Conservation (phyloP, 129 eudicot species). For the Daucus carota region DH1_v3.0 NC_030383.2:40235501-40236000, state of each 20-base stretch:
- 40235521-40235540: slow-evolving; percentile 70
- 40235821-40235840: slow-evolving; percentile 73
- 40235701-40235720: slow-evolving; percentile 66
- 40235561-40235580: slow-evolving; percentile 81
- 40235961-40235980: slow-evolving; percentile 84
- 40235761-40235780: slow-evolving; percentile 86
- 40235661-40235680: slow-evolving; percentile 87
- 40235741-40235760: slow-evolving; percentile 88
- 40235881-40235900: slow-evolving; percentile 34
- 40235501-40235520: slow-evolving; percentile 82
- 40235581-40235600: slow-evolving; percentile 96
- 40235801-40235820: slow-evolving; percentile 48
- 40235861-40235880: slow-evolving; percentile 68
- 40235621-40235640: slow-evolving; percentile 72
- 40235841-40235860: slow-evolving; percentile 73
- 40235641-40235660: slow-evolving; percentile 72
- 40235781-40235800: slow-evolving; percentile 75
- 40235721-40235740: slow-evolving; percentile 46
- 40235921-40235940: slow-evolving; percentile 88
- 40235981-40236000: slow-evolving; percentile 91
- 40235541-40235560: slow-evolving; percentile 58
- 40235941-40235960: slow-evolving; percentile 88
- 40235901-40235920: slow-evolving; percentile 47
- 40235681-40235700: slow-evolving; percentile 96
- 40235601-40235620: slow-evolving; percentile 96